A percentile compares a stretch with the other conserved stretches of the same genome.
Evolutionary conservation across 352 stramenopile species (phyloP).

Genomic region (Aphanomyces astaci): DNA sequence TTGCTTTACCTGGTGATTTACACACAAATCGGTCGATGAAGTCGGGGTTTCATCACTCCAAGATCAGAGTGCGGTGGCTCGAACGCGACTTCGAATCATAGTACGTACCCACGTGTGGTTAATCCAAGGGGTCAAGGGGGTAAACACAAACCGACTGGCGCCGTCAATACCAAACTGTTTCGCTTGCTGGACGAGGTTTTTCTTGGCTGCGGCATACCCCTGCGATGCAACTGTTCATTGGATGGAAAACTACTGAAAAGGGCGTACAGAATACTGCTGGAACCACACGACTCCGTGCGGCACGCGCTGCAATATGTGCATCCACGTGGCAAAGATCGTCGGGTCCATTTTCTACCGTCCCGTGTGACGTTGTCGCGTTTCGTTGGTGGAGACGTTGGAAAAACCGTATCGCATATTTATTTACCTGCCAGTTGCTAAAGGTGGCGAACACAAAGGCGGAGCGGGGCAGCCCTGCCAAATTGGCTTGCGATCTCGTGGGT

Average conservation of each 20-base stretch:
- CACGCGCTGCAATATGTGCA: constrained; percentile 64
- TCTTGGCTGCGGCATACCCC: constrained; percentile 38
- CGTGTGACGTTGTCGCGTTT: too few relatives aligned
- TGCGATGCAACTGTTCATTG: not conserved
- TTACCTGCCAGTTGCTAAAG: constrained; percentile 81
- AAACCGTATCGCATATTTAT: not conserved
- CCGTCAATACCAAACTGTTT: constrained; percentile 44
- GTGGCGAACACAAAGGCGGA: constrained; percentile 59
- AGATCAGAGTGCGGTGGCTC: too few relatives aligned
- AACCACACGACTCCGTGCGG: constrained; percentile 70
- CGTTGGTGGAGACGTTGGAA: too few relatives aligned
- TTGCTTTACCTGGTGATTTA: constrained; percentile 60
- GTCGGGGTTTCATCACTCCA: too few relatives aligned
- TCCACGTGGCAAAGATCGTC: constrained; percentile 61
- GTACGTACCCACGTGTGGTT: constrained; percentile 45
- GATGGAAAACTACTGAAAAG: not conserved
- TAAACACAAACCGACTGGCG: constrained; percentile 47
- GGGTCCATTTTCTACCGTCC: constrained; percentile 65
- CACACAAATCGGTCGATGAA: too few relatives aligned
- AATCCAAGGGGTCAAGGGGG: constrained; percentile 55
- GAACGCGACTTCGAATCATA: too few relatives aligned
- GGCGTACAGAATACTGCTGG: constrained; percentile 36
- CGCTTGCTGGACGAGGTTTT: constrained; percentile 45
- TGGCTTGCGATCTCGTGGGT: not conserved
- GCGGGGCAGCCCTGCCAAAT: not conserved